phyloP scores from a whole-genome alignment of 1,284 basidiomycete species.

The Austroboletus niveus region DNA sequence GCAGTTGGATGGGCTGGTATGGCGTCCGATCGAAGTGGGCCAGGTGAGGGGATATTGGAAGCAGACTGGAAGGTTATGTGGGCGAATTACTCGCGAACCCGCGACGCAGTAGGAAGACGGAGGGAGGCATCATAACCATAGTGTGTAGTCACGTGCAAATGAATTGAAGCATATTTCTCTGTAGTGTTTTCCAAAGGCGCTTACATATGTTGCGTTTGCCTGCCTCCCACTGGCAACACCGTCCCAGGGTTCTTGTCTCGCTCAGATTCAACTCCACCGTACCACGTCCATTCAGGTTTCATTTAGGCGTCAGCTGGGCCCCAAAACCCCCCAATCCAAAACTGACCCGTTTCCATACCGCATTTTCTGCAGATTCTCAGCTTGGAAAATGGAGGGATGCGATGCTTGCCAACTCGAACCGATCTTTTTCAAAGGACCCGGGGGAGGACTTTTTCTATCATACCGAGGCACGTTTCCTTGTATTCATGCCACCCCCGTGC shows the following conservation, averaged over 20 bases:
- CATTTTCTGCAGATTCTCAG: slow-evolving; percentile 62
- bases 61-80: slow-evolving; percentile 56
- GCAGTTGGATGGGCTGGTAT: slow-evolving; percentile 64
- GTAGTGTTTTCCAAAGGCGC: neutral
- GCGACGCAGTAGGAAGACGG: slow-evolving; percentile 19
- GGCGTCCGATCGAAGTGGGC: slow-evolving; percentile 36
- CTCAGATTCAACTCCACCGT: slow-evolving; percentile 20
- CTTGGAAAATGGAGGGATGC: slow-evolving; percentile 74
- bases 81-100: slow-evolving; percentile 46
- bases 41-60: slow-evolving; percentile 52
- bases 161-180: neutral
- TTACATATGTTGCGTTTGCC: slow-evolving; percentile 18
- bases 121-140: neutral
- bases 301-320: slow-evolving; percentile 76
- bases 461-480: slow-evolving; percentile 54
- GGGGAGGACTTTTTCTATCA: slow-evolving; percentile 83
- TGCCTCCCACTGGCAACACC: neutral
- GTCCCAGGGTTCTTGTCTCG: neutral
- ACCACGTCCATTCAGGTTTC: slow-evolving; percentile 60
- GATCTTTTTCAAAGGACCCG: slow-evolving; percentile 45
- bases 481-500: neutral
- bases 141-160: slow-evolving; percentile 20
- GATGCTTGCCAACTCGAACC: slow-evolving; percentile 50
- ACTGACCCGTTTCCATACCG: slow-evolving; percentile 39
- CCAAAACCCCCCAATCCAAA: slow-evolving; percentile 61